Conservation (phyloP, 1,139 yeast species). For the Geotrichum citri-aurantii region DNA sequence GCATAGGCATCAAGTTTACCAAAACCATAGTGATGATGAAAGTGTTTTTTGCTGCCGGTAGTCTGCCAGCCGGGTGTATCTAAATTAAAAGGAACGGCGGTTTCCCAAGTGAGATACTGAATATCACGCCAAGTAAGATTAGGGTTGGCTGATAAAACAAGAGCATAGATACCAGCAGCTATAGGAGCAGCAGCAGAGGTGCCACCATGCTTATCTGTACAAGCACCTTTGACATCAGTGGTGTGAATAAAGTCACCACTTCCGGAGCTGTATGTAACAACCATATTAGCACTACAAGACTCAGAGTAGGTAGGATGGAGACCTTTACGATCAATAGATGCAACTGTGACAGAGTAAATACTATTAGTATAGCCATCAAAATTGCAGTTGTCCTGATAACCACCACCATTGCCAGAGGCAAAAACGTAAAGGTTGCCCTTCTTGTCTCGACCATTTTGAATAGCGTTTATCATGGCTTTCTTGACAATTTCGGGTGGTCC, state of each 20-base stretch:
- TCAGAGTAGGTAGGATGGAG: slow-evolving; percentile 85
- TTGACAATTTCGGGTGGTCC: slow-evolving; percentile 76
- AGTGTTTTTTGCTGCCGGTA: slow-evolving; percentile 52
- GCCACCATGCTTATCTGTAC: slow-evolving; percentile 82
- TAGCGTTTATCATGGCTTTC: slow-evolving; percentile 76
- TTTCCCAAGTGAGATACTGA: slow-evolving; percentile 72
- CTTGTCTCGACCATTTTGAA: slow-evolving; percentile 73
- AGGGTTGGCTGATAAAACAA: slow-evolving; percentile 78
- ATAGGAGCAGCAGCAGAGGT: slow-evolving; percentile 99
- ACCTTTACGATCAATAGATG: slow-evolving; percentile 85
- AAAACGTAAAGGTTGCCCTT: slow-evolving; percentile 90
- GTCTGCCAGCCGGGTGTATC: slow-evolving; percentile 66
- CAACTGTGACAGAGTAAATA: slow-evolving; percentile 90
- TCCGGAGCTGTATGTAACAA: slow-evolving; percentile 92
- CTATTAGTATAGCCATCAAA: slow-evolving; percentile 97
- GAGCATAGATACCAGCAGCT: slow-evolving; percentile 89
- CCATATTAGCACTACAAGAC: slow-evolving; percentile 91
- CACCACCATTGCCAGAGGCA: slow-evolving; percentile 95
- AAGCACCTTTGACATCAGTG: slow-evolving; percentile 67
- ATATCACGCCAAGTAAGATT: slow-evolving; percentile 92
- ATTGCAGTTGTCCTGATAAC: slow-evolving; percentile 81
- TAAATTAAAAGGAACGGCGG: slow-evolving; percentile 63
- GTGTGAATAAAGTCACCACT: slow-evolving; percentile 87
- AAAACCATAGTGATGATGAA: slow-evolving; percentile 85
- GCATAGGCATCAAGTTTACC: slow-evolving; percentile 84